Base-by-base conservation (phyloP, 352 stramenopile genomes). In the Globisporangium cederbergense region DNA sequence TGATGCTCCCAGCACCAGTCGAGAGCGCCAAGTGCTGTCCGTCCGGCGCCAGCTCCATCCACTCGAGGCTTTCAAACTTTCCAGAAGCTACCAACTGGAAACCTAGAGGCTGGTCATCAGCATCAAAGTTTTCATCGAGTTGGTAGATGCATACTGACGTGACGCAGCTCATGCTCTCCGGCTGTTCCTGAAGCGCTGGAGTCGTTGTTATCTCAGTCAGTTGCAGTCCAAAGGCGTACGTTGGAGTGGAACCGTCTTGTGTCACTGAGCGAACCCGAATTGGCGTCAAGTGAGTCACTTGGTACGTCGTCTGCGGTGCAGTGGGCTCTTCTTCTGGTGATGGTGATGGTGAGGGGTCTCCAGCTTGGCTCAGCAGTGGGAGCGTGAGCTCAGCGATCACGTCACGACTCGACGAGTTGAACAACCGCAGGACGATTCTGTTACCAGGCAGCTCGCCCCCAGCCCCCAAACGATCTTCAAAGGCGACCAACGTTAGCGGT, bases 1-100 rank as follows among this genome's bases (percentile, higher is more conserved):
- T 28, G 50, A 77, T 40, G 1, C 38, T 40, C 0, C 45, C 45
- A 5, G 58, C 64, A 18, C 20, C 30, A 4, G 66, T 38, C 18
- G 46, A 72, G 11, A 77, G 46, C 25, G 73, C 66, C 16, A 81
- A 22, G 50, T 70, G 55, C n/a, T 53, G 40, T 13, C 53, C 68
- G 56, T 76, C 71, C 25, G 64, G 71, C 2, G 75, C 78, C 2
- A 81, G 25, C 25, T 71, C 58, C n/a, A 70, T 28, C 64, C 50
- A 57, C 4, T n/a, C 47, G 16, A 64, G 16, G 25, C 36, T 36
- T 8, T 63, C 55, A 11, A 68, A 46, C 14, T 43, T 55, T 10
- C 45, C 63, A 22, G 45, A n/a, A 6, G 63, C 56, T 42, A 52
- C 11, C 18, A 64, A 5, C 10, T 62, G 46, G 28, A 68, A 64